Evolutionary conservation across 1,139 yeast genomes (phyloP).

Genomic region (Taphrina betulina): DNA sequence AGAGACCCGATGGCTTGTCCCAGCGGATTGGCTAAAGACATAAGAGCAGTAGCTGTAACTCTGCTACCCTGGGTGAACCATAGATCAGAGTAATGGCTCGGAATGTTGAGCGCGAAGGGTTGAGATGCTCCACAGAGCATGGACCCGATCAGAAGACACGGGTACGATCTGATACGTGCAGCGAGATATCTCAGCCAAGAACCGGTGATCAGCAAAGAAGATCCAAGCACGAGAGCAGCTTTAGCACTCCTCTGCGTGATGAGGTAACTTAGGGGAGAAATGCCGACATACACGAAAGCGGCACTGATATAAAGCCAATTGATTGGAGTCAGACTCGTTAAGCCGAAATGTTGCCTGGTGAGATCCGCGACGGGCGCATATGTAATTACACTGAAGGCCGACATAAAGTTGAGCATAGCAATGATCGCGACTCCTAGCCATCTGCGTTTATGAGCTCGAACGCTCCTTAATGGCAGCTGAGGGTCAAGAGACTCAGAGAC

Average conservation of each 20-base stretch:
- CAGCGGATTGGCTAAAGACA: slow-evolving; percentile 45
- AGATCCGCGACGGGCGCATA: slow-evolving; percentile 44
- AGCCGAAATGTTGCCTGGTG: slow-evolving; percentile 40
- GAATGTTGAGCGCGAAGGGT: slow-evolving; percentile 45
- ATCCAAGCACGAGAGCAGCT: slow-evolving; percentile 41
- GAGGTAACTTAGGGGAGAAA: slow-evolving; percentile 38
- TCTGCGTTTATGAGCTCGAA: slow-evolving; percentile 42
- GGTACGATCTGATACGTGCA: slow-evolving; percentile 35
- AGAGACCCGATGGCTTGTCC: slow-evolving; percentile 48
- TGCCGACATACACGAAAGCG: slow-evolving; percentile 43
- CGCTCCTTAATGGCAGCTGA: too few relatives aligned
- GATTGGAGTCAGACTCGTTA: slow-evolving; percentile 42
- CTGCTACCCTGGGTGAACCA: slow-evolving; percentile 44
- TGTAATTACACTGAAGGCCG: slow-evolving; percentile 41
- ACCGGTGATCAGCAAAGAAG: slow-evolving; percentile 42
- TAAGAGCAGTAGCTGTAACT: slow-evolving; percentile 46
- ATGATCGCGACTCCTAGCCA: slow-evolving; percentile 44
- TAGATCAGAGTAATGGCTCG: slow-evolving; percentile 44
- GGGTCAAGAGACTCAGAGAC: too few relatives aligned
- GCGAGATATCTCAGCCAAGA: slow-evolving; percentile 35
- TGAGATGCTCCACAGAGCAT: slow-evolving; percentile 46
- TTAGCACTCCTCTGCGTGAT: slow-evolving; percentile 33
- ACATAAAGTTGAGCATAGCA: slow-evolving; percentile 43
- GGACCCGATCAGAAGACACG: slow-evolving; percentile 45
- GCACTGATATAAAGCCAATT: slow-evolving; percentile 46